Evolutionary conservation across 129 eudicot genomes (phyloP).

Genomic region (Pulicaria dysenterica): DNA sequence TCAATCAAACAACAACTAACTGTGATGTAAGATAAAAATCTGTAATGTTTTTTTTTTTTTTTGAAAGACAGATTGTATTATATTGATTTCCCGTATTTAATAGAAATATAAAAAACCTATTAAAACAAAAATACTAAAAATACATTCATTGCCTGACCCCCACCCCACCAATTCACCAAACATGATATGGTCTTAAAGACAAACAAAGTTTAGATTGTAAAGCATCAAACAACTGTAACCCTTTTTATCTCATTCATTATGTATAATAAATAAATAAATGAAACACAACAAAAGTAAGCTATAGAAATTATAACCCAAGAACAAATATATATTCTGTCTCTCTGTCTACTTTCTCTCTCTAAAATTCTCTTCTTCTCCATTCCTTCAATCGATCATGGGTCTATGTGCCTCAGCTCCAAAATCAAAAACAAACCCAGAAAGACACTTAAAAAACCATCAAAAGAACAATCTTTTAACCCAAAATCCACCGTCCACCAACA

Average conservation of each 20-base stretch:
- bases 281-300: conserved; percentile 35
- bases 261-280: background rate
- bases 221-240: conserved; percentile 43
- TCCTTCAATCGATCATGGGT: conserved; percentile 49
- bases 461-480: conserved; percentile 26
- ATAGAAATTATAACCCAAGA: conserved; percentile 41
- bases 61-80: too few species aligned
- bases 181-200: conserved; percentile 32
- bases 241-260: conserved; percentile 37
- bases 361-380: background rate
- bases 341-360: conserved; percentile 26
- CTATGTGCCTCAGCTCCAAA: conserved; percentile 57
- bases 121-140: too few species aligned
- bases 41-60: too few species aligned
- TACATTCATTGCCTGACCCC: too few species aligned
- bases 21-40: too few species aligned
- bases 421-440: conserved; percentile 54
- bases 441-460: conserved; percentile 25
- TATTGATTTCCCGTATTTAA: too few species aligned
- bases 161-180: conserved; percentile 14
- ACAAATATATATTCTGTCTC: conserved; percentile 22
- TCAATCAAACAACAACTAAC: too few species aligned
- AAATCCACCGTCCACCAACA: conserved; percentile 34
- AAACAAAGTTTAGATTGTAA: conserved; percentile 29
- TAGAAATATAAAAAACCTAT: too few species aligned